A percentile compares a stretch with the other conserved stretches of the same genome.
These are phyloP conservation scores for Myxozyma neotropica DNA, from an alignment of 805 yeast genomes.

Conservation along the genomic window DNA sequence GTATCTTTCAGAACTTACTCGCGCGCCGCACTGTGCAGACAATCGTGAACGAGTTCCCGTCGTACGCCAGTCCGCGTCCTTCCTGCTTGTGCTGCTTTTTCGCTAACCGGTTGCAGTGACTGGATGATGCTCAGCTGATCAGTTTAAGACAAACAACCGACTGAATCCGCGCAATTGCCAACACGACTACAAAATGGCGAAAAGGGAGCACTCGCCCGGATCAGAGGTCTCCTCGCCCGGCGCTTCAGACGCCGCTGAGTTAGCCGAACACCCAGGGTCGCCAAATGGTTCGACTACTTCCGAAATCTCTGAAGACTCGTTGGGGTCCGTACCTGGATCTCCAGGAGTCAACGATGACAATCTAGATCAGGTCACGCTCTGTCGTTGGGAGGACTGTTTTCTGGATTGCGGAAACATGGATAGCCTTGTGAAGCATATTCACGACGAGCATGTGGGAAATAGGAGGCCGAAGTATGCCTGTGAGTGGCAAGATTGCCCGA, in stretches of 20 bases:
- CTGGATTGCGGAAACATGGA: slow-evolving; percentile 42
- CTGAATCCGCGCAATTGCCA: too few species aligned
- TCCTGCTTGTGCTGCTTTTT: too few species aligned
- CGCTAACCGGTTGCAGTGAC: too few species aligned
- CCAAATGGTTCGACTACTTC: slow-evolving; percentile 20
- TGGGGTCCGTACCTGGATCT: slow-evolving; percentile 35
- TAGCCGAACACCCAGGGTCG: slow-evolving; percentile 10
- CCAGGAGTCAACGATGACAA: slow-evolving; percentile 36
- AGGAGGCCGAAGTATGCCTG: slow-evolving; percentile 52
- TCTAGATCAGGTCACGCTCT: slow-evolving; percentile 37
- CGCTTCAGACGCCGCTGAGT: neutral
- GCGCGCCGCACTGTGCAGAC: neutral
- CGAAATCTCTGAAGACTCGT: slow-evolving; percentile 28
- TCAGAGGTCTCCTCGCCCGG: slow-evolving; percentile 5
- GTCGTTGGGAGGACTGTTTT: slow-evolving; percentile 49
- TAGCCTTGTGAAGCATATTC: slow-evolving; percentile 48
- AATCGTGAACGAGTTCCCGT: slow-evolving; percentile 1
- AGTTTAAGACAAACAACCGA: too few species aligned
- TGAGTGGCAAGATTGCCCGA: slow-evolving; percentile 62
- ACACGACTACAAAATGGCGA: too few species aligned
- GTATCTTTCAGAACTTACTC: neutral
- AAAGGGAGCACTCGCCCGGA: slow-evolving; percentile 7
- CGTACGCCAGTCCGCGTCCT: too few species aligned
- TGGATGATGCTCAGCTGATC: too few species aligned
- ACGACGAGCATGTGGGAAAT: slow-evolving; percentile 46